A percentile compares a stretch with the other conserved stretches of the same genome.
Evolutionary conservation across 805 yeast species (phyloP).

Genomic region (Teunomyces cretensis): DNA sequence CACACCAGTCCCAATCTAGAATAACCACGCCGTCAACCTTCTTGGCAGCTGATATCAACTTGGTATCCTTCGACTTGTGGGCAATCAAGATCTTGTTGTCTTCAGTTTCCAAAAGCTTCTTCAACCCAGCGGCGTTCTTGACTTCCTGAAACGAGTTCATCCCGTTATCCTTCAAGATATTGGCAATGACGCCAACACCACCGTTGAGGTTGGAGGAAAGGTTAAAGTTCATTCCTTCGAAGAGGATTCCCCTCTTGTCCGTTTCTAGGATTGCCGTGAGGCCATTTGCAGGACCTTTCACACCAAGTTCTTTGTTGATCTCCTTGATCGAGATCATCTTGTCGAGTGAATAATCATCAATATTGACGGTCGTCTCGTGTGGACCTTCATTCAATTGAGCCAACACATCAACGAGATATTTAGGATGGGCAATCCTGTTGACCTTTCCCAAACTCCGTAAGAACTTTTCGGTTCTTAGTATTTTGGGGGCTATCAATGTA

Average conservation of each 20-base stretch:
- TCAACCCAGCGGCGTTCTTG: conserved; percentile 16
- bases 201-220: conserved; percentile 61
- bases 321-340: conserved; percentile 30
- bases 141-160: conserved; percentile 26
- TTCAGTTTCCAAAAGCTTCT: conserved; percentile 8
- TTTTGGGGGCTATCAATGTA: conserved; percentile 72
- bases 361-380: conserved; percentile 10
- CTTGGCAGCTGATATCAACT: conserved; percentile 21
- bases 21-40: conserved; percentile 27
- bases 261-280: conserved; percentile 15
- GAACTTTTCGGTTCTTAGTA: conserved; percentile 86
- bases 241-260: conserved; percentile 35
- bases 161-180: conserved; percentile 64
- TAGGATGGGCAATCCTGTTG: conserved; percentile 53
- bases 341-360: conserved; percentile 34
- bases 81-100: conserved; percentile 25
- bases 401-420: conserved; percentile 49
- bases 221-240: conserved; percentile 50
- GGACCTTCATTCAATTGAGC: conserved; percentile 5
- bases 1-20: conserved; percentile 68
- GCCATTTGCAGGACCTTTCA: conserved; percentile 17
- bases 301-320: conserved; percentile 30
- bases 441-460: conserved; percentile 64
- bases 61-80: conserved; percentile 38
- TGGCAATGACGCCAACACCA: conserved; percentile 53